These are phyloP conservation scores for Colletotrichum acutatum DNA, from an alignment of 2,329 filamentous ascomycete genomes.

Conservation along the genomic window DNA sequence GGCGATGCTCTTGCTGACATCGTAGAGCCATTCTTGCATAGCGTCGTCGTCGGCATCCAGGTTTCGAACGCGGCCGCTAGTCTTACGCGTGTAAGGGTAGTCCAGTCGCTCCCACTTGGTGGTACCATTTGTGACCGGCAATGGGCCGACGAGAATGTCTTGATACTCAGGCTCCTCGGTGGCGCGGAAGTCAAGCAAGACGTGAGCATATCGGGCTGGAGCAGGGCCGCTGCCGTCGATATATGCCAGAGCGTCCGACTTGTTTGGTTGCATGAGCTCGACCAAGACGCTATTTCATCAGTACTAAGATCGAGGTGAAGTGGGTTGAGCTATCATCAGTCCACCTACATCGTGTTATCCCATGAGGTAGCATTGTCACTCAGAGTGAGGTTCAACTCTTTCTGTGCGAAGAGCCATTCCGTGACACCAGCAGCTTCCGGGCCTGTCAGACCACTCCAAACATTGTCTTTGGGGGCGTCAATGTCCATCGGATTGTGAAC, in stretches of 20 bases:
- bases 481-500: slow-evolving; percentile 29
- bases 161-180: slow-evolving; percentile 50
- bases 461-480: slow-evolving; percentile 52
- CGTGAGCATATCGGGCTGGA: slow-evolving; percentile 56
- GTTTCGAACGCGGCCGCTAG: slow-evolving; percentile 49
- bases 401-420: slow-evolving; percentile 51
- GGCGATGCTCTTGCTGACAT: slow-evolving; percentile 41
- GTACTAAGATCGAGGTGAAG: background rate
- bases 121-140: slow-evolving; percentile 55
- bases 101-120: slow-evolving; percentile 51
- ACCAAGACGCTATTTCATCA: slow-evolving; percentile 40
- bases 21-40: slow-evolving; percentile 47
- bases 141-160: slow-evolving; percentile 60
- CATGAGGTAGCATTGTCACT: slow-evolving; percentile 47
- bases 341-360: slow-evolving; percentile 49
- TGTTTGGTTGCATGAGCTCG: slow-evolving; percentile 58
- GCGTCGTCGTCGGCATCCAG: slow-evolving; percentile 49
- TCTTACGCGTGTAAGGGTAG: slow-evolving; percentile 54
- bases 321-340: fast-evolving
- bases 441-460: slow-evolving; percentile 52
- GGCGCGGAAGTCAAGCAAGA: slow-evolving; percentile 52
- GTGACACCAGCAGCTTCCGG: slow-evolving; percentile 51
- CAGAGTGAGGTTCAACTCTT: slow-evolving; percentile 51
- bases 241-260: slow-evolving; percentile 58
- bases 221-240: slow-evolving; percentile 50